Percentiles rank a stretch among this genome's conserved stretches.
Evolutionary conservation across 176 grass and related monocot species (phyloP).

Genomic region (Zoysia japonica): DNA sequence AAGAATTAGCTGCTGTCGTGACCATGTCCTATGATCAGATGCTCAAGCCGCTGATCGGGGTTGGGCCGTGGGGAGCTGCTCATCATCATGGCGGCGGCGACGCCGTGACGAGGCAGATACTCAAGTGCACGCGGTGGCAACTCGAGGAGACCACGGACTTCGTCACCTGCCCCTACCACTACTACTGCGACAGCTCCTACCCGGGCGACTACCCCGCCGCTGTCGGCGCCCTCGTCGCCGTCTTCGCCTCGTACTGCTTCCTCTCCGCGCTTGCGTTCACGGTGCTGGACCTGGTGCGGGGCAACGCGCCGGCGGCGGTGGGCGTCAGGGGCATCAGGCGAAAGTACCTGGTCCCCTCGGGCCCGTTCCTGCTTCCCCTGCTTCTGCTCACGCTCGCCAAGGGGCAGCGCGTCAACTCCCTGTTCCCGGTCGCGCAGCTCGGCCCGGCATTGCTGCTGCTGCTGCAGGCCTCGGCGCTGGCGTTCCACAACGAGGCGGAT

Average conservation of each 20-base stretch:
- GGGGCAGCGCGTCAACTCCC: constrained; percentile 75
- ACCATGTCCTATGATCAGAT: constrained; percentile 62
- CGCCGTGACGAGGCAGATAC: constrained; percentile 63
- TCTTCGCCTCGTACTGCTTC: constrained; percentile 74
- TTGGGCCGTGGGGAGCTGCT: constrained; percentile 31
- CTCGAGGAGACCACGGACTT: constrained; percentile 91
- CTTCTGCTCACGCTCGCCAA: constrained; percentile 76
- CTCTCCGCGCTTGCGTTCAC: constrained; percentile 68
- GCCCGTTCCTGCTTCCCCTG: constrained; percentile 77
- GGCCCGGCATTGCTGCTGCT: constrained; percentile 87
- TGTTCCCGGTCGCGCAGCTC: constrained; percentile 74
- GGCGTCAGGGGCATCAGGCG: constrained; percentile 47
- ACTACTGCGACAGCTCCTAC: constrained; percentile 97
- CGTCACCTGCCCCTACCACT: constrained; percentile 92
- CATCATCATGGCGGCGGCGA: constrained; percentile 26
- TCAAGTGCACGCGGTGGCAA: constrained; percentile 97
- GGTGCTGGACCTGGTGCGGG: constrained; percentile 50
- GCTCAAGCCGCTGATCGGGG: constrained; percentile 43
- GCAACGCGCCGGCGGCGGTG: neutral
- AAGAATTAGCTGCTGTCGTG: neutral
- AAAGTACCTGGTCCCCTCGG: constrained; percentile 83
- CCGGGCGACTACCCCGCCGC: constrained; percentile 63
- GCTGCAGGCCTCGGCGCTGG: constrained; percentile 84
- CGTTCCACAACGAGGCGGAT: constrained; percentile 84
- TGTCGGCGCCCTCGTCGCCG: constrained; percentile 55